phyloP scores from a whole-genome alignment of 129 eudicot species.

The Escallonia rubra region DNA sequence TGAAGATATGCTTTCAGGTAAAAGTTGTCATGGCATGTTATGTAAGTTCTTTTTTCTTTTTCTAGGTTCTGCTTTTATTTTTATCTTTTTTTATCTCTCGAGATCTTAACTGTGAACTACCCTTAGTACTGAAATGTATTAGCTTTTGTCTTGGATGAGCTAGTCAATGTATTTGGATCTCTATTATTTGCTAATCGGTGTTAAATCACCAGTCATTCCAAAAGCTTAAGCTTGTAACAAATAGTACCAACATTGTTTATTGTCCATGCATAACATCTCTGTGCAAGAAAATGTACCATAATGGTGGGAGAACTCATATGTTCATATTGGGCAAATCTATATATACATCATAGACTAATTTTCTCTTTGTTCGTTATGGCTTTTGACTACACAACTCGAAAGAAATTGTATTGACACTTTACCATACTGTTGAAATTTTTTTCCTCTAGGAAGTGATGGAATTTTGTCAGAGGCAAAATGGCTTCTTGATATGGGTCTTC shows the following conservation, averaged over 20 bases:
- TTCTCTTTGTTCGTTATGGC: not conserved
- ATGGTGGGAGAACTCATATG: too few relatives aligned
- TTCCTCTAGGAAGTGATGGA: slow-evolving; percentile 59
- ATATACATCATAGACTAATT: not conserved
- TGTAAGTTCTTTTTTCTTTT: not conserved
- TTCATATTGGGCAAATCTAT: too few relatives aligned
- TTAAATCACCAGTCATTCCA: too few relatives aligned
- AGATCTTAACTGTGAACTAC: not conserved
- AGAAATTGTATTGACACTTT: not conserved
- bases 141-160: not conserved
- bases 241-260: not conserved
- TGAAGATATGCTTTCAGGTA: slow-evolving; percentile 98
- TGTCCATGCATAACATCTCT: not conserved
- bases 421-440: not conserved
- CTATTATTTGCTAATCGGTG: not conserved
- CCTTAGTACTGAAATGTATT: not conserved
- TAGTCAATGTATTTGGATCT: not conserved
- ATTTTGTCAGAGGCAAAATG: slow-evolving; percentile 84
- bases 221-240: too few relatives aligned
- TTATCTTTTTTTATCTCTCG: not conserved
- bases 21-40: slow-evolving; percentile 1
- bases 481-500: slow-evolving; percentile 91
- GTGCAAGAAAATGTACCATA: too few relatives aligned
- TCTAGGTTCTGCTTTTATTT: not conserved
- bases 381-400: not conserved